These are phyloP conservation scores for Coemansia asiatica DNA, from an alignment of 192 early-diverging fungal species.

Conservation along the genomic window DNA sequence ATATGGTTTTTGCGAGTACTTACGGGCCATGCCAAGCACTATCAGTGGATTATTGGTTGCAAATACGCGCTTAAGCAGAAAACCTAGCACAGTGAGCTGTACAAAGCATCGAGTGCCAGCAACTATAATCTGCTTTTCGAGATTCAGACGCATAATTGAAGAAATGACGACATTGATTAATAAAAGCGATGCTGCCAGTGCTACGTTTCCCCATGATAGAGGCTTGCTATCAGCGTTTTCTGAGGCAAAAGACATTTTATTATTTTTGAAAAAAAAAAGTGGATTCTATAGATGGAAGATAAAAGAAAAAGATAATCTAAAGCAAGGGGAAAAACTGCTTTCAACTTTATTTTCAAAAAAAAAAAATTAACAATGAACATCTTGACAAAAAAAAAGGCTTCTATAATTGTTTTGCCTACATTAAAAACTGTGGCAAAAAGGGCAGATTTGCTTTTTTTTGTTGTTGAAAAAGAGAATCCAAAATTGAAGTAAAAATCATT, in stretches of 20 bases:
- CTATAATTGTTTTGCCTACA: no score
- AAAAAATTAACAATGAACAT: no score
- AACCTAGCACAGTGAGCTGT: conserved; percentile 77
- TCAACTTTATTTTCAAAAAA: no score
- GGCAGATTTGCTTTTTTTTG: no score
- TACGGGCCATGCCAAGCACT: conserved; percentile 59
- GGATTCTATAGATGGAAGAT: no score
- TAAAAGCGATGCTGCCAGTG: conserved; percentile 37
- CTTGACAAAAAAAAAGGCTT: no score
- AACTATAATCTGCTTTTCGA: conserved; percentile 61
- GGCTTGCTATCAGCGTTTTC: conserved; percentile 10
- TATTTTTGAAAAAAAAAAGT: no score
- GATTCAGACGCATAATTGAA: conserved; percentile 18
- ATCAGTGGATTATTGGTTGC: conserved; percentile 57
- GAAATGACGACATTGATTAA: conserved; percentile 36
- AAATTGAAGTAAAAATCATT: background rate
- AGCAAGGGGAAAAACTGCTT: no score
- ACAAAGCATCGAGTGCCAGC: conserved; percentile 71
- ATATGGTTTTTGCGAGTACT: background rate
- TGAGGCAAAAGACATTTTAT: no score
- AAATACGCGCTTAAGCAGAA: conserved; percentile 69
- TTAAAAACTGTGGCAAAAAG: no score
- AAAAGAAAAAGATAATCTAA: no score
- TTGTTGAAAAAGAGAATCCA: no score
- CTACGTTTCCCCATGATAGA: conserved; percentile 48